Evolutionary conservation across 192 early-diverging fungal genomes (phyloP), one percentile per base, ranked within the genome.

Genomic region (Coemansia sp.): DNA sequence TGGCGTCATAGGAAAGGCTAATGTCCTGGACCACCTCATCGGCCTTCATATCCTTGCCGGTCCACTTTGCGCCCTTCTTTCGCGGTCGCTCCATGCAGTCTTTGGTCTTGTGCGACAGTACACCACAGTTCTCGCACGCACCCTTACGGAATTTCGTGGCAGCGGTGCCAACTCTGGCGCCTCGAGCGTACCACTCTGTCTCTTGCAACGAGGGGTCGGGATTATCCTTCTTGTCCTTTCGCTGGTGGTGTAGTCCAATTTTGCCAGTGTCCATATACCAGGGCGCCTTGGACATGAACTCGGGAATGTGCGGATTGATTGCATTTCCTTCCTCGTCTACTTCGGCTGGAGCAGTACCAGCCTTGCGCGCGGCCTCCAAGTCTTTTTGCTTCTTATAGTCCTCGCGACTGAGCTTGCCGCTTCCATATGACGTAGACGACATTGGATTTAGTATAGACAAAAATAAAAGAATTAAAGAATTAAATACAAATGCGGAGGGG

Each of bases 291-390:
- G 93, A 90, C 84, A 98, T 98, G 79, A 93, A 98, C 66, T 97
- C 89, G 6, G 98, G 98, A 55, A 98, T 98, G 76, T 99, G 97
- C 20, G 98, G 98, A 77, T 99, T 99, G 86, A 99, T 98, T 71
- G 94, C 93, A 27, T 90, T 90, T 42, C 97, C 98, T 44, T 93
- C 91, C 29, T 91, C 92, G 79, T 95, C 94, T 4, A 91, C 80
- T 59, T 92, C 94, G 18, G 94, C 90, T 24, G 94, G 91, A 11
- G 93, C 93, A 34, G 93, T 94, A 69, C 94, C 94, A 8, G 97
- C 96, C 74, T 97, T 98, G 63, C 97, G 91, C 63, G 97, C 96
- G 10, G 95, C 96, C 63, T 99, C 97, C 61, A 98, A 87, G 68
- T 96, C 95, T 73, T 97, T 96, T 72, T 96, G 95, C 64, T 90